A percentile compares a stretch with the other conserved stretches of the same genome.
These are phyloP conservation scores for Fusarium ambrosium DNA, from an alignment of 2,329 filamentous ascomycete species.

Conservation along the genomic window DNA sequence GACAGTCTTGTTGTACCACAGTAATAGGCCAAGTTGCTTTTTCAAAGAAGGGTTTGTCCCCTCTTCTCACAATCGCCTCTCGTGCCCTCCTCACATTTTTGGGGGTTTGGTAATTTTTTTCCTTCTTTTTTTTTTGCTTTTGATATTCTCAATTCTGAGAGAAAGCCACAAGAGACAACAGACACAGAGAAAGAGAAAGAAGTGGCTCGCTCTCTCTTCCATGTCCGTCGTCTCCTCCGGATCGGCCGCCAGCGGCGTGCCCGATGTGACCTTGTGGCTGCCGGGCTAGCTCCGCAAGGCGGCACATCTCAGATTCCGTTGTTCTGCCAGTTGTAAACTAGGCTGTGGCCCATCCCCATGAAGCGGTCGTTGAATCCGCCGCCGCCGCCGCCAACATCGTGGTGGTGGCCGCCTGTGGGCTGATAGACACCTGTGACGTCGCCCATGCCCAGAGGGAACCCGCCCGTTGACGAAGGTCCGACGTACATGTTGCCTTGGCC, in stretches of 20 bases:
- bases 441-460: slow-evolving; percentile 45
- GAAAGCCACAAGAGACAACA: background rate
- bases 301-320: slow-evolving; percentile 32
- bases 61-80: slow-evolving; percentile 15
- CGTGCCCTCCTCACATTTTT: background rate
- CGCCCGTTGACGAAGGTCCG: slow-evolving; percentile 29
- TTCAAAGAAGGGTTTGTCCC: slow-evolving; percentile 14
- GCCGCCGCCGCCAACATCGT: slow-evolving; percentile 29
- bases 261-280: slow-evolving; percentile 33
- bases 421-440: slow-evolving; percentile 48
- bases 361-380: slow-evolving; percentile 36
- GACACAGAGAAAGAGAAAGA: background rate
- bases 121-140: slow-evolving; percentile 2
- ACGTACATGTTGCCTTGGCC: slow-evolving; percentile 38
- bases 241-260: slow-evolving; percentile 20
- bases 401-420: slow-evolving; percentile 27
- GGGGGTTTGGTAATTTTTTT: background rate
- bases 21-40: slow-evolving; percentile 22
- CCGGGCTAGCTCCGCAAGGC: slow-evolving; percentile 15
- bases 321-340: slow-evolving; percentile 37
- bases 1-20: slow-evolving; percentile 12
- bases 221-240: background rate
- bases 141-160: background rate
- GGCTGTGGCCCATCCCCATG: slow-evolving; percentile 30
- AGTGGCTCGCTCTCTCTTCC: background rate